Evolutionary conservation across 2,329 filamentous ascomycete genomes (phyloP).

Genomic region (Chaetomium olivaceum): DNA sequence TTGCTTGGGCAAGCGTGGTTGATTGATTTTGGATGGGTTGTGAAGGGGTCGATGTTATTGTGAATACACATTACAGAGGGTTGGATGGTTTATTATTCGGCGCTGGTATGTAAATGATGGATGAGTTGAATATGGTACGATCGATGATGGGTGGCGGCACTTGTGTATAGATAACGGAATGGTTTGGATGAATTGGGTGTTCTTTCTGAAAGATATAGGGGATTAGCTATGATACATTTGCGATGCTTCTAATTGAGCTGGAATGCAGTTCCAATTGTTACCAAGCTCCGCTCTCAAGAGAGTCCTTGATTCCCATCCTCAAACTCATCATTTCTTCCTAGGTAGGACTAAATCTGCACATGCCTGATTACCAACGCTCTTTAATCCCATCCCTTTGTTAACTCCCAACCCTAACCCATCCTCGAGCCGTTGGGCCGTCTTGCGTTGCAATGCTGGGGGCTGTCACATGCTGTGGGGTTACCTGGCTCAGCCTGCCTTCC

Average conservation of each 20-base stretch:
- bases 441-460: not conserved
- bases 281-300: no score
- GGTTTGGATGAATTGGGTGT: not conserved
- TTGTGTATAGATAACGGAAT: not conserved
- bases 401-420: no score
- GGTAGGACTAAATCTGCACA: no score
- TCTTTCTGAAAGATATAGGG: not conserved
- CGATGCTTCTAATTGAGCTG: not conserved
- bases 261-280: no score
- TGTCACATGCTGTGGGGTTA: slow-evolving; percentile 13
- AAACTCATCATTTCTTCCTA: no score
- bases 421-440: no score
- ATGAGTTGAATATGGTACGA: not conserved
- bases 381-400: no score
- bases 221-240: not conserved
- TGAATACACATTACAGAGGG: not conserved
- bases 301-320: no score
- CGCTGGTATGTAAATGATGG: not conserved
- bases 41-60: not conserved
- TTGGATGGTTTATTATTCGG: not conserved
- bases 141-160: not conserved
- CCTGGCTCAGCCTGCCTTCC: not conserved
- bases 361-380: no score
- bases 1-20: not conserved
- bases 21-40: not conserved